Evolutionary conservation across 805 yeast species (phyloP).

Genomic region (Kodamaea kaohsiungensis): DNA sequence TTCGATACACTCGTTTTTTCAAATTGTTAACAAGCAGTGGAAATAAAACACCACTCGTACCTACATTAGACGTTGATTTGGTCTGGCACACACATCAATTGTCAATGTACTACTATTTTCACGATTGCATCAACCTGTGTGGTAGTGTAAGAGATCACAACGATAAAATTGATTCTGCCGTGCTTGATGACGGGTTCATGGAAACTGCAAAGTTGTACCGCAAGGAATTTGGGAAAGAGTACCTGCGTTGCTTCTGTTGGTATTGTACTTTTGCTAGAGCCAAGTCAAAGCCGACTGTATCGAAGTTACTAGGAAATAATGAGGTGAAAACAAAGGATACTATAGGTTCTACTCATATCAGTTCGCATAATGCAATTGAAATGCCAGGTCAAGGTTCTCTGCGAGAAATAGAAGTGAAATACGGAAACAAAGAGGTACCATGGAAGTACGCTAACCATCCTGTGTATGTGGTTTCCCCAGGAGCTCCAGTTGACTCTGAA

Average conservation of each 20-base stretch:
- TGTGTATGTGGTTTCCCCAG: neutral
- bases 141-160: slow-evolving; percentile 11
- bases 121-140: slow-evolving; percentile 17
- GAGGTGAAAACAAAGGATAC: slow-evolving; percentile 7
- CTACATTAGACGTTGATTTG: slow-evolving; percentile 30
- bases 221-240: slow-evolving; percentile 10
- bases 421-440: neutral
- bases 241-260: slow-evolving; percentile 14
- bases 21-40: neutral
- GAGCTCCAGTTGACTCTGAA: neutral
- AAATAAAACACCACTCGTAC: slow-evolving; percentile 17
- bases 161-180: slow-evolving; percentile 3
- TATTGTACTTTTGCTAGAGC: slow-evolving; percentile 8
- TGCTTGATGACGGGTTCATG: slow-evolving; percentile 6
- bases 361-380: slow-evolving; percentile 5
- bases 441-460: neutral
- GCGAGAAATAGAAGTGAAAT: neutral
- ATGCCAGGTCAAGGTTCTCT: neutral
- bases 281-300: neutral
- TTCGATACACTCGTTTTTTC: slow-evolving; percentile 21
- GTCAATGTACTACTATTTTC: slow-evolving; percentile 16
- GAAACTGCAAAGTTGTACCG: slow-evolving; percentile 13
- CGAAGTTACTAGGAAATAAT: neutral
- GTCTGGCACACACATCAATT: slow-evolving; percentile 32
- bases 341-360: slow-evolving; percentile 3